A percentile compares a stretch with the other conserved stretches of the same genome.
These are phyloP conservation scores for Wickerhamiella azyma DNA, from an alignment of 805 yeast species.

Conservation along the genomic window DNA sequence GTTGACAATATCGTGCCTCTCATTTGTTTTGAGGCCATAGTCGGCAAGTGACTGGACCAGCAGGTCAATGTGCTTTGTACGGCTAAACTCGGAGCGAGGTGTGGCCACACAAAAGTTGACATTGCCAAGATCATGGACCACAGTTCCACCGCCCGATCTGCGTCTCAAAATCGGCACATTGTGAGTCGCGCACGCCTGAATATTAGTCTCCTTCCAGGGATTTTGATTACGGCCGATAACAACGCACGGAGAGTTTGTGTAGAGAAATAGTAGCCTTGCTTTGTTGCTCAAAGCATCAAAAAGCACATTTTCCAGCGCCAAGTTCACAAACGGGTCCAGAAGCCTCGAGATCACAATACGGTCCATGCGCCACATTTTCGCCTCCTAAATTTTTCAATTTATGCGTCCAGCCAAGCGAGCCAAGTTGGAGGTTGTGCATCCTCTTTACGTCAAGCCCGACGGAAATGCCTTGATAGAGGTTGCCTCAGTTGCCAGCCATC, in stretches of 20 bases:
- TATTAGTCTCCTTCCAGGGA: slow-evolving; percentile 75
- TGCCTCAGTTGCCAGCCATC: slow-evolving; percentile 10
- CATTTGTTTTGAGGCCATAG: slow-evolving; percentile 38
- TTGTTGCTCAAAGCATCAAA: slow-evolving; percentile 31
- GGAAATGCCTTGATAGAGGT: slow-evolving; percentile 44
- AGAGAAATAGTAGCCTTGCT: slow-evolving; percentile 50
- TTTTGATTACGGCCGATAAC: slow-evolving; percentile 94
- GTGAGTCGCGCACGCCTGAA: slow-evolving; percentile 37
- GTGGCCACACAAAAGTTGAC: slow-evolving; percentile 74
- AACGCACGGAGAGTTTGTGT: slow-evolving; percentile 71
- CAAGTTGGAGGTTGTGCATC: slow-evolving; percentile 35
- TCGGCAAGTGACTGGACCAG: slow-evolving; percentile 31
- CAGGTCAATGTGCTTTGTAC: slow-evolving; percentile 37
- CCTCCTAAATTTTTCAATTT: neutral
- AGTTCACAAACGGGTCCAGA: slow-evolving; percentile 55
- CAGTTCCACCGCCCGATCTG: slow-evolving; percentile 91
- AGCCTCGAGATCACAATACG: slow-evolving; percentile 45
- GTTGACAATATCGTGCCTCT: slow-evolving; percentile 67
- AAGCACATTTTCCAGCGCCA: slow-evolving; percentile 71
- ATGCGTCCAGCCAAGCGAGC: neutral
- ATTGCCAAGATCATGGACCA: slow-evolving; percentile 85
- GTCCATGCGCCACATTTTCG: slow-evolving; percentile 24
- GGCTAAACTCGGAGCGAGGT: slow-evolving; percentile 46
- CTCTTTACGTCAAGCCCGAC: slow-evolving; percentile 60
- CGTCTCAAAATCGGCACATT: slow-evolving; percentile 62